Conservation (phyloP, 148 eudicot species). For the Rhododendron henanense region DNA sequence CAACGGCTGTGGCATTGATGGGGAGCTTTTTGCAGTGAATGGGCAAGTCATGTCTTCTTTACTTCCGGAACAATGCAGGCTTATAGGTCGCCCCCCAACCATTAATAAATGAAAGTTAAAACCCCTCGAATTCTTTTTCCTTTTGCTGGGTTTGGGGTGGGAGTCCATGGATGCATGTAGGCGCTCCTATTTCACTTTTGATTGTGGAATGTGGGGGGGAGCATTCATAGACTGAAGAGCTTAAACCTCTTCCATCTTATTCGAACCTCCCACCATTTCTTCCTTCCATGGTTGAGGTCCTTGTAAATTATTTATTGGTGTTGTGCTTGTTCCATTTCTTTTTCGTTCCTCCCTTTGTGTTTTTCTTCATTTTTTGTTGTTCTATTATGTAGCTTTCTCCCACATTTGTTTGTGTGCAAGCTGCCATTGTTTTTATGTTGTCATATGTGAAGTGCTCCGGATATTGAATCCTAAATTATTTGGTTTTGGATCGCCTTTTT, state of each 20-base stretch:
- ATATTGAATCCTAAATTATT: neutral
- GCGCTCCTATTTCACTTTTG: neutral
- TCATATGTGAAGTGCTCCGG: neutral
- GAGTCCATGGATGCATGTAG: neutral
- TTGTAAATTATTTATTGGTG: constrained; percentile 9
- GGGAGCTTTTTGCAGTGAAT: constrained; percentile 80
- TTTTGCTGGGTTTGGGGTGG: neutral
- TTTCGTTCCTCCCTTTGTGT: neutral
- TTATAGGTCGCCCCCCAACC: constrained; percentile 69
- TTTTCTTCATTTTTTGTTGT: neutral
- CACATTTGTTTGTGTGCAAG: constrained; percentile 14
- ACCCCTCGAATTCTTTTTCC: neutral
- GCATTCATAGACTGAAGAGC: neutral
- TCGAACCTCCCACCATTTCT: neutral
- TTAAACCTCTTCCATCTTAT: neutral
- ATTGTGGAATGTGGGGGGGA: neutral
- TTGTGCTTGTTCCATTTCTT: neutral
- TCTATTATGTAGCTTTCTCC: constrained; percentile 5
- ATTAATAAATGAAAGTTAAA: constrained; percentile 31
- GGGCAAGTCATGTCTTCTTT: constrained; percentile 78
- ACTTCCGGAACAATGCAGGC: constrained; percentile 94
- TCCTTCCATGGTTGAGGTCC: constrained; percentile 6
- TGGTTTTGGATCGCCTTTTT: neutral
- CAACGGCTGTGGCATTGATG: constrained; percentile 92
- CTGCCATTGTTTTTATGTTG: neutral